Evolutionary conservation across 2,329 filamentous ascomycete species (phyloP).

Genomic region (Epichloe uncinata): DNA sequence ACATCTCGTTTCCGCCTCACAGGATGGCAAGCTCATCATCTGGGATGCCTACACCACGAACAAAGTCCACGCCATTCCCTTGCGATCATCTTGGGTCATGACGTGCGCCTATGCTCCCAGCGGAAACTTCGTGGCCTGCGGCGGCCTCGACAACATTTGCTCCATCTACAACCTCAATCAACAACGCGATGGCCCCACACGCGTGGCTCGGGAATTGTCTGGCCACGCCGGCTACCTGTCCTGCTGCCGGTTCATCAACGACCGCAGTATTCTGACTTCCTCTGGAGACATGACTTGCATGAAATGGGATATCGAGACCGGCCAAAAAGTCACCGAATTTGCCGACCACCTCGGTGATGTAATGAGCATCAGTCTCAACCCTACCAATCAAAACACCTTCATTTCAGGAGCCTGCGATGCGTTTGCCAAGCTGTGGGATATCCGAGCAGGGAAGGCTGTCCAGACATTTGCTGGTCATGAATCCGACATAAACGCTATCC

Average conservation of each 20-base stretch:
- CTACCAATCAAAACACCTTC: conserved; percentile 97
- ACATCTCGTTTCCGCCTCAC: conserved; percentile 93
- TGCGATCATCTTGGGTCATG: conserved; percentile 99
- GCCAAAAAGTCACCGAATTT: conserved; percentile 93
- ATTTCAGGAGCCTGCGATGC: conserved; percentile 98
- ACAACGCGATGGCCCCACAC: conserved; percentile 85
- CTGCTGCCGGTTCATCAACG: conserved; percentile 98
- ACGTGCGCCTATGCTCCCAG: conserved; percentile 98
- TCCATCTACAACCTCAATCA: conserved; percentile 99
- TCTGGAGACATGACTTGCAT: conserved; percentile 99
- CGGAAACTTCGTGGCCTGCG: conserved; percentile 96
- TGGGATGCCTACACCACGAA: conserved; percentile 99
- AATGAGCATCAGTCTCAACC: conserved; percentile 99
- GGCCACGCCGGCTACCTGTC: conserved; percentile 95
- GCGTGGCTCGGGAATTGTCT: conserved; percentile 88
- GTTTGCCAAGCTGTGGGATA: conserved; percentile 98
- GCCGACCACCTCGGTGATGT: conserved; percentile 97
- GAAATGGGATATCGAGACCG: conserved; percentile 98
- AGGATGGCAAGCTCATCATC: conserved; percentile 98
- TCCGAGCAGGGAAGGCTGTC: conserved; percentile 92
- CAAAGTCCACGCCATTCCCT: conserved; percentile 96
- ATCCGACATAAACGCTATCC: conserved; percentile 98
- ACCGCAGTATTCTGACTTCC: conserved; percentile 92
- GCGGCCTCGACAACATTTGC: conserved; percentile 98
- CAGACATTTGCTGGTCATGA: conserved; percentile 98